Percentiles rank a stretch among this genome's conserved stretches.
Conservation (phyloP, 257 asterid species). For the Ballota nigra region DNA sequence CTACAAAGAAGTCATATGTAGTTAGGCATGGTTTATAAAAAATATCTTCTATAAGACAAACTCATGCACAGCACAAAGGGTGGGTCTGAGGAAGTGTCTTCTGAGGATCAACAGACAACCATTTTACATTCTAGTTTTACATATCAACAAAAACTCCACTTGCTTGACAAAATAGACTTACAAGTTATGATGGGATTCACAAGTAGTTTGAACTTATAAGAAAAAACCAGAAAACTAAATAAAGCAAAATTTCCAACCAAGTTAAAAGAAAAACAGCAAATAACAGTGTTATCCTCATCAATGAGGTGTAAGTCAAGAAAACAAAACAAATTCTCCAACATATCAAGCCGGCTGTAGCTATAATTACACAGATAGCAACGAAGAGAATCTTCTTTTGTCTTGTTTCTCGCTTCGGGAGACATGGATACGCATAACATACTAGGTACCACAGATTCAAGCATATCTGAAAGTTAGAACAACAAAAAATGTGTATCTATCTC, state of each 20-base stretch:
- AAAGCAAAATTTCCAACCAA: background rate
- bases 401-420: background rate
- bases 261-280: constrained; percentile 7
- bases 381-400: background rate
- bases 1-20: constrained; percentile 38
- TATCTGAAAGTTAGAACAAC: background rate
- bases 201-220: background rate
- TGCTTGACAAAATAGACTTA: constrained; percentile 11
- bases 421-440: background rate
- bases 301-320: background rate
- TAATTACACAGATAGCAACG: background rate
- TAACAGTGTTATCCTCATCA: constrained; percentile 7
- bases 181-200: background rate
- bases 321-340: background rate
- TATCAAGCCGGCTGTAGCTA: constrained; percentile 1
- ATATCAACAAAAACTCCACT: background rate
- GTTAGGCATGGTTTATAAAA: background rate
- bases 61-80: background rate
- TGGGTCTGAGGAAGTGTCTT: too few relatives aligned
- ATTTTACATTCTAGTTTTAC: background rate
- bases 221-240: background rate
- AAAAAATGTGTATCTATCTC: background rate
- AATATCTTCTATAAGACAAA: background rate
- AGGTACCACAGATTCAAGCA: background rate
- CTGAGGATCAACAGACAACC: background rate